A percentile compares a stretch with the other conserved stretches of the same genome.
These are phyloP conservation scores for Westerdykella sp. DNA, from an alignment of 2,329 filamentous ascomycete species.

Conservation along the genomic window DNA sequence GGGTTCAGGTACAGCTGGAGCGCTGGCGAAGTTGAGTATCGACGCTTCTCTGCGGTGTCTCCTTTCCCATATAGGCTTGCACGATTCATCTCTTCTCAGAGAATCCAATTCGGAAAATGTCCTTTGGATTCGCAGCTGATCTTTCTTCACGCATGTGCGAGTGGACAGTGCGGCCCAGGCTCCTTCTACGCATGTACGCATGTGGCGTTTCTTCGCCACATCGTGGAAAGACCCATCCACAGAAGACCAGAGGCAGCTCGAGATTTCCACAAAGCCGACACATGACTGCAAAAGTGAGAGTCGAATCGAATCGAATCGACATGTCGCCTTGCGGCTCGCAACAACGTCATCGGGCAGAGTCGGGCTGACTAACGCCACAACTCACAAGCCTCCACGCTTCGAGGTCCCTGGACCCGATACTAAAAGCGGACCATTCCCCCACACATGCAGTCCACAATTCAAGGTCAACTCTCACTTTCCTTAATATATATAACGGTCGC, in stretches of 20 bases:
- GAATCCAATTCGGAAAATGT: too few species aligned
- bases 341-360: neutral
- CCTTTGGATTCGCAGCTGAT: too few species aligned
- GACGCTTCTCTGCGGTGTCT: too few species aligned
- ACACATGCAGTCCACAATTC: neutral
- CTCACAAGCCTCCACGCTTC: neutral
- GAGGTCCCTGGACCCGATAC: neutral
- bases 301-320: neutral
- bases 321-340: neutral
- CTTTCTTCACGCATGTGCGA: too few species aligned
- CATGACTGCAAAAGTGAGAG: neutral
- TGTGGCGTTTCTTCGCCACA: too few species aligned
- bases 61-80: too few species aligned
- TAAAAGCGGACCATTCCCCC: neutral
- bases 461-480: neutral
- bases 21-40: too few species aligned
- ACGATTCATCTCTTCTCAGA: too few species aligned
- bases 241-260: neutral
- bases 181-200: too few species aligned
- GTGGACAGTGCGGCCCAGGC: too few species aligned
- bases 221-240: neutral
- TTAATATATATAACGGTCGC: constrained; percentile 1
- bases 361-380: neutral
- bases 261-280: neutral
- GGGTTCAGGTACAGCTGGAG: too few species aligned